Conservation (phyloP, 148 eudicot species). For the Heliosperma pusillum region DNA sequence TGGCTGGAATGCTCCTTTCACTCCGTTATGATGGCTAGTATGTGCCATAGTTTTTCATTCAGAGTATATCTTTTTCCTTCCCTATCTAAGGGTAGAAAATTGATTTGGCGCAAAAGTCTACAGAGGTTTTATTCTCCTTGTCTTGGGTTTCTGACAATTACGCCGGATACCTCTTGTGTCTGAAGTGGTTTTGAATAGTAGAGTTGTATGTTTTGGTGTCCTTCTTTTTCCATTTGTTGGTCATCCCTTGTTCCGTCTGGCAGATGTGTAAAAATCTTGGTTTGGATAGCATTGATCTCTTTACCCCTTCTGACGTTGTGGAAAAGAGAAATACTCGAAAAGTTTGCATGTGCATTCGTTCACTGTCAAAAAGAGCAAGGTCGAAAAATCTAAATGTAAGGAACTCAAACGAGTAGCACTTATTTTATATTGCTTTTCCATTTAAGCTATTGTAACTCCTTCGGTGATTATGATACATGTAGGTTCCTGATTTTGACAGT, state of each 20-base stretch:
- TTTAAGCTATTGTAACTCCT: slow-evolving; percentile 2
- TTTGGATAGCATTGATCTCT: slow-evolving; percentile 69
- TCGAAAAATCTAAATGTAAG: slow-evolving; percentile 34
- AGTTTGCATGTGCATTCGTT: slow-evolving; percentile 82
- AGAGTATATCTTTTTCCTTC: too few relatives aligned
- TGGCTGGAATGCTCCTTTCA: neutral
- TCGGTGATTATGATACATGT: neutral
- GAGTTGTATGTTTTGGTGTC: neutral
- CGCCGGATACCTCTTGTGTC: too few relatives aligned
- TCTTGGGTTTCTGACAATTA: too few relatives aligned
- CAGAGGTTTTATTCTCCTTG: too few relatives aligned
- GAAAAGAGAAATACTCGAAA: slow-evolving; percentile 68
- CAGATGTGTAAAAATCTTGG: slow-evolving; percentile 76
- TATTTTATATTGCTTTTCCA: neutral
- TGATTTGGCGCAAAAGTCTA: too few relatives aligned
- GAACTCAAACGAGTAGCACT: neutral
- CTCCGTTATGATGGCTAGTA: too few relatives aligned
- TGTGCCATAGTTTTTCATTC: too few relatives aligned
- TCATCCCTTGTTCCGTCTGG: slow-evolving; percentile 12
- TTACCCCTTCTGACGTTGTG: slow-evolving; percentile 83
- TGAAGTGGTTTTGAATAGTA: neutral
- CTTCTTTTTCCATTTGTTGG: neutral
- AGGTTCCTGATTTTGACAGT: slow-evolving; percentile 82
- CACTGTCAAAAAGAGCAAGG: slow-evolving; percentile 65
- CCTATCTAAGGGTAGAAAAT: too few relatives aligned